Conservation (phyloP, 805 yeast genomes). For the Barnettozyma sucrosica region DNA sequence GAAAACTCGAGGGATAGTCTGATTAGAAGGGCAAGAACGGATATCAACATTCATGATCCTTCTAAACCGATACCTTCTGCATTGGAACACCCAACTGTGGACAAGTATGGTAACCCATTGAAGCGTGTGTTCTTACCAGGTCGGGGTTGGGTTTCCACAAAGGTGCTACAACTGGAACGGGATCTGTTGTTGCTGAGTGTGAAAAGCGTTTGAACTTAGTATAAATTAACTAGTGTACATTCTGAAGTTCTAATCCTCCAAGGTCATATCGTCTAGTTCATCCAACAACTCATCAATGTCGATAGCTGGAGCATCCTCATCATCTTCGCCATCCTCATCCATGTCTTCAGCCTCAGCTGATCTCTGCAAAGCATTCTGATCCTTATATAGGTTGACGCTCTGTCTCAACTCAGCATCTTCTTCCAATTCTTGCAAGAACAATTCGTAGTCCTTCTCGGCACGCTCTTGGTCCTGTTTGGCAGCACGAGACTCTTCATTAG, state of each 20-base stretch:
- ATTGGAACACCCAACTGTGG: constrained; percentile 22
- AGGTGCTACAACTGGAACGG: constrained; percentile 15
- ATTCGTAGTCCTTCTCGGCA: constrained; percentile 91
- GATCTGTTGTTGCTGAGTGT: constrained; percentile 7
- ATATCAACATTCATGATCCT: constrained; percentile 20
- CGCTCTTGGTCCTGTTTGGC: constrained; percentile 85
- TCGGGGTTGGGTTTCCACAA: constrained; percentile 43
- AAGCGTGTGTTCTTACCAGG: constrained; percentile 43
- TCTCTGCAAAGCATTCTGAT: constrained; percentile 23
- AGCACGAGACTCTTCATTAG: constrained; percentile 62
- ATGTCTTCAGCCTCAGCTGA: constrained; percentile 31
- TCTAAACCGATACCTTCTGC: constrained; percentile 21
- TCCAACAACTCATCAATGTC: constrained; percentile 90
- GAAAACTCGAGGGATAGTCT: background rate
- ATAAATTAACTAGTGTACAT: background rate
- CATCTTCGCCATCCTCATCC: constrained; percentile 61
- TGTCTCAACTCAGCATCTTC: constrained; percentile 94
- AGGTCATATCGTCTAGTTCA: constrained; percentile 89
- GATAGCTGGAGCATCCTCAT: constrained; percentile 82
- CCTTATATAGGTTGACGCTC: constrained; percentile 83
- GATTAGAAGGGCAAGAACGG: constrained; percentile 16
- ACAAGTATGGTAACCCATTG: constrained; percentile 35
- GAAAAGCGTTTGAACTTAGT: background rate
- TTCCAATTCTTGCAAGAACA: constrained; percentile 94
- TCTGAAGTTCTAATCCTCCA: constrained; percentile 43